Evolutionary conservation across 768 basidiomycete genomes (phyloP).

Genomic region (Rhodotorula taiwanensis): DNA sequence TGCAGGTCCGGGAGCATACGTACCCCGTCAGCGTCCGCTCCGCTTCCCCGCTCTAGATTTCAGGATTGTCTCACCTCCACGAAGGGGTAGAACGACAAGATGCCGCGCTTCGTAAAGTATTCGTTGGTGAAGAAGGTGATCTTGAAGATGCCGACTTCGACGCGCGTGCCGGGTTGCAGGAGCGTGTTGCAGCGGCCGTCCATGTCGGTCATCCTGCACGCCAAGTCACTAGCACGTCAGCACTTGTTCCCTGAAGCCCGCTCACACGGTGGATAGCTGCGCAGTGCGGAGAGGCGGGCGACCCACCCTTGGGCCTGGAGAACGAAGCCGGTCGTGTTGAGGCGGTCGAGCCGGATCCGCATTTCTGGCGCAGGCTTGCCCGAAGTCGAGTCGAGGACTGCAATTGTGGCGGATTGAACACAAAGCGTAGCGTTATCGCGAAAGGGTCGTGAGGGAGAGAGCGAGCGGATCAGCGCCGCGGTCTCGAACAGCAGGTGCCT

Average conservation of each 20-base stretch:
- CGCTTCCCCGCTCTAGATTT: too few relatives aligned
- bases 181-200: conserved; percentile 41
- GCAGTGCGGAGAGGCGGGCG: too few relatives aligned
- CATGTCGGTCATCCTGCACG: conserved; percentile 39
- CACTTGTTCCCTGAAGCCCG: neutral
- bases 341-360: conserved; percentile 40
- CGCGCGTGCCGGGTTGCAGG: conserved; percentile 18
- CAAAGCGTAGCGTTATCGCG: neutral
- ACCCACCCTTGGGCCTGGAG: conserved; percentile 39
- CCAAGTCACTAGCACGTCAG: too few relatives aligned
- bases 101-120: conserved; percentile 35
- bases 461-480: neutral
- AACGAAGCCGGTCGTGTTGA: conserved; percentile 38
- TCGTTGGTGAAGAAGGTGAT: conserved; percentile 41
- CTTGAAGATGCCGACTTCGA: conserved; percentile 41
- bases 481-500: too few relatives aligned
- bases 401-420: neutral
- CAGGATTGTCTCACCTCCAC: conserved; percentile 38
- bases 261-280: too few relatives aligned
- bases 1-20: neutral
- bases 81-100: conserved; percentile 42
- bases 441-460: neutral
- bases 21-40: neutral
- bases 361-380: conserved; percentile 42
- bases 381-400: conserved; percentile 43